Conservation (phyloP, 805 yeast genomes). For the Candida tammaniensis region DNA sequence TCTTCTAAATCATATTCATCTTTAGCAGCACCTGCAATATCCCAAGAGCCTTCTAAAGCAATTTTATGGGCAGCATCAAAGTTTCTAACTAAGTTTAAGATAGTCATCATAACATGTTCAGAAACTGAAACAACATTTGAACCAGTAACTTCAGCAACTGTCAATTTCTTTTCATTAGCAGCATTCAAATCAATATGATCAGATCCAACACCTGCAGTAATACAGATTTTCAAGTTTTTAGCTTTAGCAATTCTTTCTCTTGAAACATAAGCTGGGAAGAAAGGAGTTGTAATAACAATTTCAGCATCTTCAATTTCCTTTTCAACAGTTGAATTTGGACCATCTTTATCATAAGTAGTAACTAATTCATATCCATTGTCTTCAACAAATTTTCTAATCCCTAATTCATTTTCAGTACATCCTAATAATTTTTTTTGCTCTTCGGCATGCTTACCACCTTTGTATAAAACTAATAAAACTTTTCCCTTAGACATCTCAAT, state of each 20-base stretch:
- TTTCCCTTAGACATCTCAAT: slow-evolving; percentile 27
- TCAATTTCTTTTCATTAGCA: slow-evolving; percentile 58
- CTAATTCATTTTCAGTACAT: slow-evolving; percentile 72
- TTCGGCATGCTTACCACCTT: slow-evolving; percentile 55
- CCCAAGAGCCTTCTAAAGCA: slow-evolving; percentile 62
- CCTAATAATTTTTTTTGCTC: slow-evolving; percentile 66
- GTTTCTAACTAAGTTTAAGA: slow-evolving; percentile 68
- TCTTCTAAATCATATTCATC: slow-evolving; percentile 73
- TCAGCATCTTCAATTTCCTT: slow-evolving; percentile 69
- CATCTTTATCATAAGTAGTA: slow-evolving; percentile 69
- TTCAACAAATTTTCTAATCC: slow-evolving; percentile 63
- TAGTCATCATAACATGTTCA: slow-evolving; percentile 76
- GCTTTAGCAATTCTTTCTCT: slow-evolving; percentile 66
- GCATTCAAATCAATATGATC: slow-evolving; percentile 76
- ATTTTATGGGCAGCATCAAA: slow-evolving; percentile 77
- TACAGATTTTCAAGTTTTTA: slow-evolving; percentile 62
- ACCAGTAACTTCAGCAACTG: slow-evolving; percentile 80
- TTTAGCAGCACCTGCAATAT: slow-evolving; percentile 73
- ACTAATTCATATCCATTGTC: slow-evolving; percentile 64
- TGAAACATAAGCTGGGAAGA: slow-evolving; percentile 76
- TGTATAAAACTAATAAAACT: slow-evolving; percentile 57
- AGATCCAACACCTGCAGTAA: slow-evolving; percentile 85
- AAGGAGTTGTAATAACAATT: slow-evolving; percentile 76
- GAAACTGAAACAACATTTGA: slow-evolving; percentile 80
- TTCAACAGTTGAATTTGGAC: slow-evolving; percentile 56